A percentile compares a stretch with the other conserved stretches of the same genome.
Evolutionary conservation across 345 rosid species (phyloP).

Genomic region (Hevea brasiliensis): DNA sequence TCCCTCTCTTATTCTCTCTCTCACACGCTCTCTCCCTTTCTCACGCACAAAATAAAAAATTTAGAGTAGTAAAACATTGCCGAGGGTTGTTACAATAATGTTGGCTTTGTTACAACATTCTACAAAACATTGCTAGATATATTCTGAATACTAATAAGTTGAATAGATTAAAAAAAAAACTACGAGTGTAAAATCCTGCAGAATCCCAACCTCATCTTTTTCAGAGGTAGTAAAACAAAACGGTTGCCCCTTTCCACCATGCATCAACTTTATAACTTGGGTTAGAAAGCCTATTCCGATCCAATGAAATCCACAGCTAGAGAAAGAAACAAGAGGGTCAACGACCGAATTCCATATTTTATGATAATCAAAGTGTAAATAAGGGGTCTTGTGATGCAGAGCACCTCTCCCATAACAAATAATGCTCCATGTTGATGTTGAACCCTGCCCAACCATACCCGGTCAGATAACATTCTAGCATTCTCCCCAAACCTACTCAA

Average conservation of each 20-base stretch:
- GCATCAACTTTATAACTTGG: conserved; percentile 33
- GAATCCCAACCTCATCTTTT: conserved; percentile 67
- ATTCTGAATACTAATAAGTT: not conserved
- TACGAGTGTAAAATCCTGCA: not conserved
- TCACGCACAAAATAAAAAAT: too few species aligned
- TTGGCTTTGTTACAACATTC: too few species aligned
- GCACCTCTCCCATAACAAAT: conserved; percentile 65
- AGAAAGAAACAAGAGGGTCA: conserved; percentile 92
- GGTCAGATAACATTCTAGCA: conserved; percentile 55
- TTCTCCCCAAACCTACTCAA: conserved; percentile 74
- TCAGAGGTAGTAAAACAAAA: conserved; percentile 53
- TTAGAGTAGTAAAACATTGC: too few species aligned
- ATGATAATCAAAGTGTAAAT: conserved; percentile 79
- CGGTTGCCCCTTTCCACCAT: conserved; percentile 39
- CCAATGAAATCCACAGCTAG: conserved; percentile 64
- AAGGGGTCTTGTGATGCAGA: conserved; percentile 82
- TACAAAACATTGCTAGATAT: not conserved
- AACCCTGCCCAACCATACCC: conserved; percentile 56
- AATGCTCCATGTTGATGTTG: conserved; percentile 67
- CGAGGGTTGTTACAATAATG: too few species aligned
- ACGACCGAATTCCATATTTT: conserved; percentile 73
- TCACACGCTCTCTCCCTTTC: too few species aligned
- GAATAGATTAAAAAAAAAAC: not conserved
- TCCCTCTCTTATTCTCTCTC: too few species aligned
- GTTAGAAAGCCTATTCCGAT: conserved; percentile 56